Evolutionary conservation across 2,329 filamentous ascomycete species (phyloP).

Genomic region (Paracoccidioides brasiliensis): DNA sequence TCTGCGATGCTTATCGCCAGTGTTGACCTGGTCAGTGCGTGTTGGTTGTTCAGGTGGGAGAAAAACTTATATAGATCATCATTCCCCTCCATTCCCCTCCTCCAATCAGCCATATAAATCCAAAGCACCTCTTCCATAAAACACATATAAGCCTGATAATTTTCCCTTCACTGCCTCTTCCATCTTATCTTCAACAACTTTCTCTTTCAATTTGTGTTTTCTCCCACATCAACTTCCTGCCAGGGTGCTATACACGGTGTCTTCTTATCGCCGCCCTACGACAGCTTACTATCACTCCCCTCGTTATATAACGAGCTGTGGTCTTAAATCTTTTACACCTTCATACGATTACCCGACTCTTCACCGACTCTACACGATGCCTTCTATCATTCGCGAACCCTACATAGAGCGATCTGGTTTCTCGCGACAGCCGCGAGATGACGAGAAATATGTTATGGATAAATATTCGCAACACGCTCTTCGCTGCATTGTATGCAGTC

Average conservation of each 20-base stretch:
- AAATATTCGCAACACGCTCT: slow-evolving; percentile 23
- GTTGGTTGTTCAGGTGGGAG: neutral
- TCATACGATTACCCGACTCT: neutral
- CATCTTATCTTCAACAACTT: neutral
- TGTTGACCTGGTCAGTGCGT: neutral
- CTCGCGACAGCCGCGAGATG: slow-evolving; percentile 16
- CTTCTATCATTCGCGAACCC: slow-evolving; percentile 11
- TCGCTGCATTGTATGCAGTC: slow-evolving; percentile 20
- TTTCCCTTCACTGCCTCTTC: neutral
- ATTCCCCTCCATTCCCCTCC: neutral
- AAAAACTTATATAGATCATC: neutral
- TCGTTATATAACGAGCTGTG: neutral
- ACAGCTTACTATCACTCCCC: neutral
- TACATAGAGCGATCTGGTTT: slow-evolving; percentile 10
- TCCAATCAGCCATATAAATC: slow-evolving; percentile 3
- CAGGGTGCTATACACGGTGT: neutral
- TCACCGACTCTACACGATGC: slow-evolving; percentile 38
- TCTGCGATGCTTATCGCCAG: neutral
- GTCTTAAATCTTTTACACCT: neutral
- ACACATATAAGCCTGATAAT: neutral
- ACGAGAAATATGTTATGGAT: slow-evolving; percentile 25
- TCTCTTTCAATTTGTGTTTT: neutral
- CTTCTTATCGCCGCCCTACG: neutral
- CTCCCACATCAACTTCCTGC: neutral
- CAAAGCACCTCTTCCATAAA: neutral